Base-by-base conservation (phyloP, 1,284 basidiomycete species). In the Irpex lacteus region DNA sequence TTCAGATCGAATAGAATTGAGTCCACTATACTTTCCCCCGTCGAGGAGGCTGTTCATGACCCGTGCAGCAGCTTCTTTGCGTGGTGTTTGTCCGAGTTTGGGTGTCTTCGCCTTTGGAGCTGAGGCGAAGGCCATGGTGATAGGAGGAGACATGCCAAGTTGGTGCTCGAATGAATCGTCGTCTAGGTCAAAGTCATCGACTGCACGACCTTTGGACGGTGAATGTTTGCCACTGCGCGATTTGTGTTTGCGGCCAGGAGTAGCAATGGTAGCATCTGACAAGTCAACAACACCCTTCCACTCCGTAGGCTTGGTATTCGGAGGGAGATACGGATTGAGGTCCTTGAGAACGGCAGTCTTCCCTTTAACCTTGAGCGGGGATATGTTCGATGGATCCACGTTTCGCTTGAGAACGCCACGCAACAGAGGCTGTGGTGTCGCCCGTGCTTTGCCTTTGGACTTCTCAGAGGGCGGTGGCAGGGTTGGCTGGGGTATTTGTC, bases 71-170 rank as follows among this genome's bases (percentile, higher is more conserved):
- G 91, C 90, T 63, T 86, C 84, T 69, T 83, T 87, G 47, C 76
- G 80, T 2, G 90, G 83, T n/a, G 83, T 82, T 62, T 80, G 83
- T 6, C 85, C 85, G 19, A 94, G 80, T 56, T 81, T 85, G 3
- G 76, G 79, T 13, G 83, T 82, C 63, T 80, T 82, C 7, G 85
- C 85, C 55, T 81, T 85, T 2, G 76, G 79, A 13, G 86, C 75
- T 18, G 89, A 84, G 2, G 88, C 88, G 65, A 94, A 95, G 34
- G 89, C 91, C 85, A 96, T 88, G 63, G 91, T 90, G 3, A 91
- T 85, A 1, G 93, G 94, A 2, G 95, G 94, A 0, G 94, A 95
- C 90, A 96, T 92, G 55, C 90, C 91, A 40, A 88, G 84, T n/a
- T 86, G 87, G 49, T 85, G 80, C 60, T 86, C 82, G 59, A 82